A percentile compares a stretch with the other conserved stretches of the same genome.
Conservation (phyloP, 1,284 basidiomycete genomes). For the Pseudozyma thailandica region DNA sequence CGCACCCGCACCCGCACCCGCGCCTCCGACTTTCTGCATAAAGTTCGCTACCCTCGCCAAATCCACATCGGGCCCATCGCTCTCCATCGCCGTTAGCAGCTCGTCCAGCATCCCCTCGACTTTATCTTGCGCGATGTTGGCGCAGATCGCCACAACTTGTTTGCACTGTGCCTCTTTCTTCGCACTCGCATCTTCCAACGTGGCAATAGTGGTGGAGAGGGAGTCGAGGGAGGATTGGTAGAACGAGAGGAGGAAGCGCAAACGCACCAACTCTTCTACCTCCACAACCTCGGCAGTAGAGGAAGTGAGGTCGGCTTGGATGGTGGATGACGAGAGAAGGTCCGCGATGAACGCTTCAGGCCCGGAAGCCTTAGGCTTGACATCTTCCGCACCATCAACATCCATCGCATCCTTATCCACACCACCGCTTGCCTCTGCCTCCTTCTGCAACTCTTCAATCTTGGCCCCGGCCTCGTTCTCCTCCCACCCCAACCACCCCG, state of each 20-base stretch:
- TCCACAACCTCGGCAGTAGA: not conserved
- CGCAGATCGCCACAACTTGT: constrained; percentile 88
- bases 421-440: constrained; percentile 4
- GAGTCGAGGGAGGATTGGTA: constrained; percentile 12
- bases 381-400: constrained; percentile 18
- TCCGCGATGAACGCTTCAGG: constrained; percentile 9
- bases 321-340: constrained; percentile 3
- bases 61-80: constrained; percentile 82
- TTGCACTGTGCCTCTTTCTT: constrained; percentile 87
- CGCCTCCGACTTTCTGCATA: constrained; percentile 73
- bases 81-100: constrained; percentile 86
- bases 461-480: constrained; percentile 9
- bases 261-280: constrained; percentile 43
- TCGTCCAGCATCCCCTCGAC: constrained; percentile 92
- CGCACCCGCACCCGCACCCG: no score
- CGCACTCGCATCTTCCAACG: constrained; percentile 80
- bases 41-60: constrained; percentile 86
- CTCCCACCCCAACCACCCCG: constrained; percentile 72
- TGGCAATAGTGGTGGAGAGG: constrained; percentile 78
- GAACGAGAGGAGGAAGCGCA: constrained; percentile 48
- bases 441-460: constrained; percentile 23
- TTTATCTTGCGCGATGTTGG: constrained; percentile 84
- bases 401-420: constrained; percentile 27
- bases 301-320: constrained; percentile 12
- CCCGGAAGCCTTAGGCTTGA: constrained; percentile 9